phyloP scores from a whole-genome alignment of 169 alveolate species.

The Plasmodium falciparum region DNA sequence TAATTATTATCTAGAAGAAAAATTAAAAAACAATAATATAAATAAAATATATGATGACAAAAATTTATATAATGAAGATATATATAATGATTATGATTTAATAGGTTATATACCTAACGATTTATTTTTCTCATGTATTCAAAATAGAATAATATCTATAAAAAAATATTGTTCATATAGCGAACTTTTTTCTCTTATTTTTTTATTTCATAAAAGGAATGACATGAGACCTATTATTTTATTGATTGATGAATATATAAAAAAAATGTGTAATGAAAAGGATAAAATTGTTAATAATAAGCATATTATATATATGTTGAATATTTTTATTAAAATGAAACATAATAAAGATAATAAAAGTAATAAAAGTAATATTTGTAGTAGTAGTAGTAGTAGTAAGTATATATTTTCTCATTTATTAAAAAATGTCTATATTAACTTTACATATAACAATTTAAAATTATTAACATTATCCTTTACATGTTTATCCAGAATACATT shows the following conservation, averaged over 20 bases:
- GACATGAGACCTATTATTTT: conserved; percentile 9
- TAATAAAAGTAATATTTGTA: background rate
- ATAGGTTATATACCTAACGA: conserved; percentile 70
- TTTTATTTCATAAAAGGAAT: conserved; percentile 16
- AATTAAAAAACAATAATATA: too few species aligned
- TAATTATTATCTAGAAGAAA: background rate
- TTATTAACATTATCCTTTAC: conserved; percentile 32
- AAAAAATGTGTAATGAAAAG: conserved; percentile 32
- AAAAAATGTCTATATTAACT: conserved; percentile 7
- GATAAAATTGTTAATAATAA: conserved; percentile 21
- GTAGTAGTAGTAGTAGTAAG: background rate
- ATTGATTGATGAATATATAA: conserved; percentile 49
- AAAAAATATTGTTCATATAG: conserved; percentile 8
- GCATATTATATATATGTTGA: conserved; percentile 49
- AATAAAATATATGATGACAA: background rate
- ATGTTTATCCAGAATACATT: conserved; percentile 40
- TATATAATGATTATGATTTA: conserved; percentile 22
- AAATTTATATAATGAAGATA: background rate
- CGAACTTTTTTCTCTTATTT: conserved; percentile 47
- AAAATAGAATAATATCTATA: conserved; percentile 47
- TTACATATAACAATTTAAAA: conserved; percentile 20
- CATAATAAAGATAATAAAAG: conserved; percentile 17
- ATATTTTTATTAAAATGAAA: conserved; percentile 65
- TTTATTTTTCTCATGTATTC: conserved; percentile 29
- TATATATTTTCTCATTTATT: background rate